A percentile compares a stretch with the other conserved stretches of the same genome.
Evolutionary conservation across 2,329 filamentous ascomycete species (phyloP).

Genomic region (Penicillium sp.): DNA sequence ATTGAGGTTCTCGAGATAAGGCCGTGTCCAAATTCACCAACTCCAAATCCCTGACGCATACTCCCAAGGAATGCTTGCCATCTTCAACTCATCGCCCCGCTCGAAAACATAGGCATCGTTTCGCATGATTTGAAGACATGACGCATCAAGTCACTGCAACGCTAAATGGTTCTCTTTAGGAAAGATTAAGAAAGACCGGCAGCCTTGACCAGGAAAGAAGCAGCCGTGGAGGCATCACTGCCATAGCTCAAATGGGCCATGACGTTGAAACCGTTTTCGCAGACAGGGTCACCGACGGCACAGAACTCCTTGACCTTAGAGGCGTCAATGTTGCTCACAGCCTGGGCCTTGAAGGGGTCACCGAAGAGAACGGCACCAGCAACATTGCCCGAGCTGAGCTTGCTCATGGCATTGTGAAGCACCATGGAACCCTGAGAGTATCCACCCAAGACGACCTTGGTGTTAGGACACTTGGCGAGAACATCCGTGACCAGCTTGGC

Average conservation of each 20-base stretch:
- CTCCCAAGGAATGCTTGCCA: background rate
- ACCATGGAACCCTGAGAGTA: slow-evolving; percentile 39
- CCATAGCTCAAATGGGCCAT: slow-evolving; percentile 45
- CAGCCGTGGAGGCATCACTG: slow-evolving; percentile 35
- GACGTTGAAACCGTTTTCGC: slow-evolving; percentile 45
- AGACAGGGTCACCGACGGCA: slow-evolving; percentile 52
- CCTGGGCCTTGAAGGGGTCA: slow-evolving; percentile 44
- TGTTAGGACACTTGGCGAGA: slow-evolving; percentile 31
- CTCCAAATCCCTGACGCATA: background rate
- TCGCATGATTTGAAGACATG: background rate
- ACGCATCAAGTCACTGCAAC: background rate
- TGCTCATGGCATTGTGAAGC: slow-evolving; percentile 31
- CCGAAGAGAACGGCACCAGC: slow-evolving; percentile 46
- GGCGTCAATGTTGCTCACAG: slow-evolving; percentile 40
- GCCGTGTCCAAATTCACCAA: background rate
- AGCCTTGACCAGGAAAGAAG: slow-evolving; percentile 35
- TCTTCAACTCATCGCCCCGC: background rate
- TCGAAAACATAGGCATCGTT: background rate
- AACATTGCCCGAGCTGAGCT: slow-evolving; percentile 36
- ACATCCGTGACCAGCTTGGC: slow-evolving; percentile 30
- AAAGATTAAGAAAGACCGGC: slow-evolving; percentile 11
- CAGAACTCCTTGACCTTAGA: slow-evolving; percentile 51
- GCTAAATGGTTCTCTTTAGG: background rate
- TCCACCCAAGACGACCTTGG: slow-evolving; percentile 34
- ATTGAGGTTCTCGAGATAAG: too few relatives aligned